A percentile compares a stretch with the other conserved stretches of the same genome.
These are phyloP conservation scores for Penicillium brasilianum DNA, from an alignment of 2,329 filamentous ascomycete genomes.

Conservation along the genomic window DNA sequence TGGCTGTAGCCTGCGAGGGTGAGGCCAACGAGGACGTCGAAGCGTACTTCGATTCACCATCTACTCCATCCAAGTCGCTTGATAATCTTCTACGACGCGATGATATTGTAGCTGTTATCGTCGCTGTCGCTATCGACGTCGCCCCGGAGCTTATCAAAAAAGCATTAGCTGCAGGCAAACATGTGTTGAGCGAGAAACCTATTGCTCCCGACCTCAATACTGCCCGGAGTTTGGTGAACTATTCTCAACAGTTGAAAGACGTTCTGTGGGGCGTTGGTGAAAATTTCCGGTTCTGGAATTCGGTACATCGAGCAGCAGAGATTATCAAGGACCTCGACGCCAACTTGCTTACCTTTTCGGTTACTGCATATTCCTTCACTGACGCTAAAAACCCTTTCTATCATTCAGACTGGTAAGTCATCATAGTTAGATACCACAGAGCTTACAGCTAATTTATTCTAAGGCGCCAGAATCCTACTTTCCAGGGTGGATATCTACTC, in stretches of 20 bases:
- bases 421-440: too few relatives aligned
- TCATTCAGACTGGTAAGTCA: not conserved
- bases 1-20: not conserved
- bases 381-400: not conserved
- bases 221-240: not conserved
- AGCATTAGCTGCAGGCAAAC: not conserved
- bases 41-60: not conserved
- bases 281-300: not conserved
- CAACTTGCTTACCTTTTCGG: not conserved
- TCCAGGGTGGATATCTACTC: not conserved
- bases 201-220: not conserved
- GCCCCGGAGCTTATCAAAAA: not conserved
- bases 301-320: not conserved
- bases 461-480: not conserved
- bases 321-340: not conserved
- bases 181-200: not conserved
- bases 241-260: not conserved
- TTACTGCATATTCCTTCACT: not conserved
- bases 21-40: not conserved
- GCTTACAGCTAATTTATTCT: too few relatives aligned
- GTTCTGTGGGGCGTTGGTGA: not conserved
- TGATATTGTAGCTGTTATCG: not conserved
- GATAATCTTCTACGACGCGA: not conserved
- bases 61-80: not conserved
- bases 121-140: not conserved